Percentiles rank a stretch among this genome's conserved stretches.
Conservation (phyloP, 441 rosid genomes). For the Brassica hybrid region DNA sequence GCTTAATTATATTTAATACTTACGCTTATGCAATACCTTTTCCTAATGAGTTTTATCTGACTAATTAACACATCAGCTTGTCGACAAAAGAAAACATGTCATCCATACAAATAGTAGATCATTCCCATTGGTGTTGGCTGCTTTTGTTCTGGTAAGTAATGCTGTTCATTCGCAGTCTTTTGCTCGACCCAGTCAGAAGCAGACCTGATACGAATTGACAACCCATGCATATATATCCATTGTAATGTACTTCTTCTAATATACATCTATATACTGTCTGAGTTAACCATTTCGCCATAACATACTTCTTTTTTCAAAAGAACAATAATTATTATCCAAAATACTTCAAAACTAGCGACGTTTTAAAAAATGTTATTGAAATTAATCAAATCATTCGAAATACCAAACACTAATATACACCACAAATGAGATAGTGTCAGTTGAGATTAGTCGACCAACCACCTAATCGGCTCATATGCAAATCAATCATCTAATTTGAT, state of each 20-base stretch:
- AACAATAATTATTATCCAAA: background rate
- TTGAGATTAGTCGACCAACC: background rate
- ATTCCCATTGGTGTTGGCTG: background rate
- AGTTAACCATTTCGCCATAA: background rate
- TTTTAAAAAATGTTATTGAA: too few relatives aligned
- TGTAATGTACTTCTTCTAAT: background rate
- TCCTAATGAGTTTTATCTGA: background rate
- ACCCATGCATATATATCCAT: background rate
- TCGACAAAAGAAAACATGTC: background rate
- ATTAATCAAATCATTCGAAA: background rate
- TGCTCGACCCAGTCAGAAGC: background rate
- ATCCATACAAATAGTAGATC: background rate
- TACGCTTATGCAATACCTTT: slow-evolving; percentile 28
- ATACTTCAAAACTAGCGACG: background rate
- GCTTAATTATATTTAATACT: slow-evolving; percentile 16
- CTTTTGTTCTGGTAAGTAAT: background rate
- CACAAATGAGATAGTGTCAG: background rate
- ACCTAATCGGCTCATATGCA: background rate
- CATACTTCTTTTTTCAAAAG: too few relatives aligned
- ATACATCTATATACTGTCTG: background rate
- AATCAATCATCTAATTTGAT: background rate
- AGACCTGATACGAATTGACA: background rate
- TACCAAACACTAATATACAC: background rate
- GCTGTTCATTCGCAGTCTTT: background rate
- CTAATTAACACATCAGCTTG: background rate